Base-by-base conservation (phyloP, 768 basidiomycete species). In the Saitozyma sp. region DNA sequence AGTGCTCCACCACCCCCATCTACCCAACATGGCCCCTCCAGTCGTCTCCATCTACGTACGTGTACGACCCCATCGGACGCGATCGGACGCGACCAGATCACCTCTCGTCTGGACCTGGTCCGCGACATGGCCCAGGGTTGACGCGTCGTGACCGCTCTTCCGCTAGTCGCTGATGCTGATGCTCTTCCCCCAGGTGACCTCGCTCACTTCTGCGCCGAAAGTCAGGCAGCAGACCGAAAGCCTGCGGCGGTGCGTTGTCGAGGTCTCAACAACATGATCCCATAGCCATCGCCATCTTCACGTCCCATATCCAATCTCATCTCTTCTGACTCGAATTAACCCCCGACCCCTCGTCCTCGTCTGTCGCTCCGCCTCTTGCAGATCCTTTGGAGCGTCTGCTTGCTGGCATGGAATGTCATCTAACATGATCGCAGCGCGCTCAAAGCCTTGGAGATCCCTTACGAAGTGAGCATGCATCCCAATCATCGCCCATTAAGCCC, bases 1-100 rank as follows among this genome's bases (percentile, higher is more conserved):
- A 29, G 29, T 29, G 29, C 29, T 29, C 29, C 29, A 29, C 29
- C 29, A 29, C 29, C 29, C 2, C 29, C 29, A 29, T 29, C 29
- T 29, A 46, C 45, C 45, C 59, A 61, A 54, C 10, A 76, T 76
- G 75, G 64, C 70, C 8, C 75, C 72, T 45, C 75, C 75, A 7
- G 50, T 58, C n/a, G 75, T 76, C 8, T 65, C 75, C 1, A 76
- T 76, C 60, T 76, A 76, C 60, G 75, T 74, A 41, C 48, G 74
- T 65, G 45, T 11, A 46, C 13, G 13, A 46, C 29, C 29, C 29
- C 29, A 29, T 29, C 29, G 5, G 29, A 29, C 29, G 29, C 29
- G 29, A 29, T 29, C 29, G 29, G 29, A 29, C 29, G 29, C 29
- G 29, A 29, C 29, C 29, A 29, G 29, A 29, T 29, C 29, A 46